Evolutionary conservation across 2,329 filamentous ascomycete species (phyloP), one percentile per base, ranked within the genome.

Genomic region (Albophoma yamanashiensis): DNA sequence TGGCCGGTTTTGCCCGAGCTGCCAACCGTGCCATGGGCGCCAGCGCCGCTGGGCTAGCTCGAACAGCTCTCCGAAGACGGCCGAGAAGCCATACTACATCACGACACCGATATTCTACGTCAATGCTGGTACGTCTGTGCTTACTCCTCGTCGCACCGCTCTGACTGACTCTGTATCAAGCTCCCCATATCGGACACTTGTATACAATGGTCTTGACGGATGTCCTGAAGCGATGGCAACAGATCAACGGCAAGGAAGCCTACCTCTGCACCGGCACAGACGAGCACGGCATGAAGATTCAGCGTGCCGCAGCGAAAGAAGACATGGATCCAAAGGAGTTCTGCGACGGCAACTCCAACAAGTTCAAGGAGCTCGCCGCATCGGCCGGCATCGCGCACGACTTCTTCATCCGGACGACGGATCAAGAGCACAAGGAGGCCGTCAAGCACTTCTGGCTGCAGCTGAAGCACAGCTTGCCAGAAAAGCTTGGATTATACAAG

Each of bases 51-150:
- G 71, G 69, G 71, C 62, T 60, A 73, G 71, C 68, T 70, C 70
- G 17, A 62, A 65, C 55, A 69, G 64, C 66, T 67, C 67, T 3
- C 59, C 61, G 7, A n/a, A 34, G 45, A 4, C 36, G 34, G 14
- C 31, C 39, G 65, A 69, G 62, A 97, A 97, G 77, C 92, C 93
- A 11, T 97, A 88, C 78, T 99, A 97, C 79, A 81, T 96, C 68
- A 97, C 94, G 6, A 95, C 92, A 11, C 94, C 94, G 2, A 99
- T 99, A 61, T 99, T 97, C 79, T 99, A 99, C 75, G 94, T 99
- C 77, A 99, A 99, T 82, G 91, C 92, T 59, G 86, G 91, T 92
- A 77, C 66, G 59, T 39, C 22, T 12, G 31, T 50, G 27, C 25
- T n/a, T 2, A 12, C 31, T 38, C 15, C 20, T 8, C 31, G 31